These are phyloP conservation scores for Pseudoturritis turrita DNA, from an alignment of 345 rosid genomes.

Conservation along the genomic window DNA sequence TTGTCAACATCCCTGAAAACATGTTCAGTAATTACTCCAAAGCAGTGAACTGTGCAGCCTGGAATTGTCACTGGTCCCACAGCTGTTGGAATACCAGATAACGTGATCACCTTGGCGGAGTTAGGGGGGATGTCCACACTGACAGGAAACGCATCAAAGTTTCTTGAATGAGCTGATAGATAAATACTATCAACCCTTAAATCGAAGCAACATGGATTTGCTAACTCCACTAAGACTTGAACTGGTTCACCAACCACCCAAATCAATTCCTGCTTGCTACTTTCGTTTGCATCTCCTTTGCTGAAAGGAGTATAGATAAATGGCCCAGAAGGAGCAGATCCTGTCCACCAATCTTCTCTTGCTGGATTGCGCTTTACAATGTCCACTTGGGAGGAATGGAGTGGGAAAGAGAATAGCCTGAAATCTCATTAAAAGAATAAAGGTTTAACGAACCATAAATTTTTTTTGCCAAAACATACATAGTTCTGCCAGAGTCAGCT, in stretches of 20 bases:
- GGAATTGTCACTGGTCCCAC: slow-evolving; percentile 76
- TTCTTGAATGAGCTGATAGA: slow-evolving; percentile 80
- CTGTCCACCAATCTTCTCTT: slow-evolving; percentile 97
- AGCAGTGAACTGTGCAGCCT: slow-evolving; percentile 92
- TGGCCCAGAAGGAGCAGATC: slow-evolving; percentile 97
- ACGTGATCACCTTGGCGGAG: slow-evolving; percentile 91
- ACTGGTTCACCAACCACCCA: slow-evolving; percentile 99
- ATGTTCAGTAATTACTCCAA: slow-evolving; percentile 96
- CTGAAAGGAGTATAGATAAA: slow-evolving; percentile 98
- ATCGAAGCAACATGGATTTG: slow-evolving; percentile 96
- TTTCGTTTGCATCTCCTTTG: slow-evolving; percentile 78
- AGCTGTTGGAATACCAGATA: slow-evolving; percentile 91
- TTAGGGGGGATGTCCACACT: slow-evolving; percentile 85
- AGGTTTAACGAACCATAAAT: background rate
- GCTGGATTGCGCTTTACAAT: slow-evolving; percentile 80
- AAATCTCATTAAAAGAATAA: slow-evolving; percentile 11
- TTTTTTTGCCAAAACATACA: background rate
- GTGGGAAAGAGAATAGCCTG: slow-evolving; percentile 89
- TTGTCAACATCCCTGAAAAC: slow-evolving; percentile 89
- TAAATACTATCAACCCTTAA: slow-evolving; percentile 89
- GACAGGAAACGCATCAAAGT: slow-evolving; percentile 92
- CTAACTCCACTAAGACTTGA: slow-evolving; percentile 96
- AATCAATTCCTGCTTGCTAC: slow-evolving; percentile 72
- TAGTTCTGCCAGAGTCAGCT: slow-evolving; percentile 12
- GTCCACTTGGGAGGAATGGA: slow-evolving; percentile 74